Evolutionary conservation across 2,329 filamentous ascomycete species (phyloP), one percentile per base, ranked within the genome.

Genomic region (Colletotrichum falcatum): DNA sequence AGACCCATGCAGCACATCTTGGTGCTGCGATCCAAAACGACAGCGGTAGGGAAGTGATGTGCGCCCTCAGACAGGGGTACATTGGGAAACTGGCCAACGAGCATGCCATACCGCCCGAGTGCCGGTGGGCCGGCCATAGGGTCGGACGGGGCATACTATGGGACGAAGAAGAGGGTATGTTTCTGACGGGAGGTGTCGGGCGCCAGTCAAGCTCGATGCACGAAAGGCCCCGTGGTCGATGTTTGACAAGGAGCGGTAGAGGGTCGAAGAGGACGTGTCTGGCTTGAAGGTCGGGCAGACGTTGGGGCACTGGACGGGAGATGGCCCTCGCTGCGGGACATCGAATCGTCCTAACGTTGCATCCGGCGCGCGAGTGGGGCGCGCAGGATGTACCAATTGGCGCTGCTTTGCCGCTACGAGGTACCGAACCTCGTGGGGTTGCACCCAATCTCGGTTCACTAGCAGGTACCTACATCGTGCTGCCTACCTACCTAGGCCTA

Each of bases 21-120:
- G 61, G 53, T 54, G 54, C 56, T 42, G 60, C 54, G 60, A 70
- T 71, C 61, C 60, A 67, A 71, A 71, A 71, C 68, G 64, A 62
- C 64, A 68, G 48, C 58, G 48, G 64, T 68, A 59, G 58, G 58
- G 51, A 58, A 64, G 33, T 58, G 65, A 65, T 39, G 69, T 70
- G 66, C 48, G 56, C 69, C 65, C 69, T 65, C 66, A 60, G 65
- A 70, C 69, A 71, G 69, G 69, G 68, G 69, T 23, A 28, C 42
- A 26, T 33, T 67, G 69, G 68, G 65, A 30, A 46, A 35, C 49
- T 60, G 46, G 65, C 65, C 65, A 71, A 65, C 70, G 69, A 70
- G 61, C 54, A 66, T 39, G 39, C 60, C 20, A 61, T 49, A 49
- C 42, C 33, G 56, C 60, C 67, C 65, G 58, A 61, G 53, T 67